Base-by-base conservation (phyloP, 768 basidiomycete species). In the Pisolithus albus region DNA sequence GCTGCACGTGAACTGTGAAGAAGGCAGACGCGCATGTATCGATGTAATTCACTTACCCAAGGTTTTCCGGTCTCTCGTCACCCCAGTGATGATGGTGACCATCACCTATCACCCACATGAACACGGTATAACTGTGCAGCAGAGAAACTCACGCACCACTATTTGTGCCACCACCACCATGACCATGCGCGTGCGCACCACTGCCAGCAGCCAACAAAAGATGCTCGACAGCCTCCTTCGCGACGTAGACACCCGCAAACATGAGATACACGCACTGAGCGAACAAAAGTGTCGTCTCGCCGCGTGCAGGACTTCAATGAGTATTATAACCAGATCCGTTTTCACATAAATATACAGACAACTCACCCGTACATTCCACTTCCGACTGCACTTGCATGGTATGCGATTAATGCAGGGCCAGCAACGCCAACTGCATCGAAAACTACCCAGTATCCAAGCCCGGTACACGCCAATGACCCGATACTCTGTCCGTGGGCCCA, bases 151-250 rank as follows among this genome's bases (percentile, higher is more conserved):
- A 43, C 15, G 26, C 48, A 6, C 49, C 55, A 43, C 46, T 52
- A 49, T 68, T 73, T 52, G 76, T 73, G 32, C 83, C 81, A 52
- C 84, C 81, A 58, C 86, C 80, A 58, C 80, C 78, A 36, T 68
- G 67, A 1, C 71, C 74, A 19, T 77, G 74, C 82, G 75, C 90
- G 86, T 23, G 92, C 16, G 34, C 34, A 66, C 50, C 91, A 81
- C 57, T 92, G 86, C 81, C 87, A 7, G 80, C 78, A 44, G 83
- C 83, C 40, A 97, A 74, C 15, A 99, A 65, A 38, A 96, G 67
- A 69, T 95, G 93, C 69, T 99, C 95, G 4, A 98, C 76, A 0
- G 93, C 88, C 75, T 99, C 96, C 63, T 99, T 98, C 61, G 92
- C 93, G 16, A 98, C 87, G 70, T 98, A 99, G 2, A 97, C 86